A percentile compares a stretch with the other conserved stretches of the same genome.
phyloP scores from a whole-genome alignment of 208 protist species.

The Crithidia fasciculata region DNA sequence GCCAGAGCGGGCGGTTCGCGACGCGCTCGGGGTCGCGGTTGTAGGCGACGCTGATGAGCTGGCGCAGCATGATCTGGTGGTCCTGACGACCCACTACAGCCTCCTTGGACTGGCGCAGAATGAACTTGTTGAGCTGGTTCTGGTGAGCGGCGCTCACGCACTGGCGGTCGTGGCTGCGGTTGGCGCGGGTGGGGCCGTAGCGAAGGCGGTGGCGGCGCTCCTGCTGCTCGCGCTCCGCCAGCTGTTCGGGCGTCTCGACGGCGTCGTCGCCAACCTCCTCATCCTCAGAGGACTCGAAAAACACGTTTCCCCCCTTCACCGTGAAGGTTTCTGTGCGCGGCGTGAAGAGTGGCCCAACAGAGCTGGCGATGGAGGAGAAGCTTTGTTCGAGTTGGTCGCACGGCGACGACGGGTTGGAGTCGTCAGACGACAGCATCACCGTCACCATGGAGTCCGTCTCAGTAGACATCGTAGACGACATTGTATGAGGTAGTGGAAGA shows the following conservation, averaged over 20 bases:
- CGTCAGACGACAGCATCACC: constrained; percentile 29
- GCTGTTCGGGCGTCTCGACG: constrained; percentile 23
- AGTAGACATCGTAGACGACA: constrained; percentile 13
- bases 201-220: constrained; percentile 27
- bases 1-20: constrained; percentile 71
- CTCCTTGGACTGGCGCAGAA: constrained; percentile 56
- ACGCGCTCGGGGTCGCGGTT: constrained; percentile 57
- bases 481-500: not conserved
- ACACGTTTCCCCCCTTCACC: constrained; percentile 19
- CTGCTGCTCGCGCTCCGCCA: constrained; percentile 24
- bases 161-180: constrained; percentile 59
- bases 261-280: constrained; percentile 32
- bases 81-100: constrained; percentile 64
- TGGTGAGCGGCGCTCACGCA: constrained; percentile 62
- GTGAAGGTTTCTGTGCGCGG: constrained; percentile 16
- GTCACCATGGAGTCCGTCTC: constrained; percentile 20
- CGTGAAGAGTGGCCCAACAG: constrained; percentile 42
- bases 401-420: constrained; percentile 31
- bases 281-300: constrained; percentile 29
- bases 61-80: constrained; percentile 87
- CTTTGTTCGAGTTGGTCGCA: constrained; percentile 34
- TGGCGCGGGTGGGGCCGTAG: constrained; percentile 49
- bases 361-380: constrained; percentile 46
- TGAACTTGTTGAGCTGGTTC: constrained; percentile 79
- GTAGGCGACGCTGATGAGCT: constrained; percentile 78